Evolutionary conservation across 768 basidiomycete genomes (phyloP).

Genomic region (Hydnomerulius pinastri): DNA sequence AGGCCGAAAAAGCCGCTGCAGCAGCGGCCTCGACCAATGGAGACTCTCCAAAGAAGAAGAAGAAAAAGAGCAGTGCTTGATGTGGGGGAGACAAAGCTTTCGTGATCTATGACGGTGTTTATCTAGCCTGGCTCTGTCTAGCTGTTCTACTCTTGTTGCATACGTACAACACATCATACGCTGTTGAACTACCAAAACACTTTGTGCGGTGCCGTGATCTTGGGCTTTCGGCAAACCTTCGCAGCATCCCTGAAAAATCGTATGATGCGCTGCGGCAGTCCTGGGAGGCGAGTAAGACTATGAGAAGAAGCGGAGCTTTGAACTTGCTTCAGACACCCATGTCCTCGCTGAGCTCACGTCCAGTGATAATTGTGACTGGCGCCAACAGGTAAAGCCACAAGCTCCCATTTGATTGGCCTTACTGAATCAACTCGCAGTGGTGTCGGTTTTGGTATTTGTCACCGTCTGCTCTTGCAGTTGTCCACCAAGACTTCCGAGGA

Average conservation of each 20-base stretch:
- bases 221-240: too few relatives aligned
- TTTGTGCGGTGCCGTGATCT: background rate
- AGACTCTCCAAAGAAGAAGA: conserved; percentile 47
- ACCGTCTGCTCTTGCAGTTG: conserved; percentile 72
- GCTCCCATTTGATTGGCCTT: background rate
- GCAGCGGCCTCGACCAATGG: conserved; percentile 39
- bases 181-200: background rate
- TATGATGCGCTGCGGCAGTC: too few relatives aligned
- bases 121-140: background rate
- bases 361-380: conserved; percentile 67
- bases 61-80: conserved; percentile 37
- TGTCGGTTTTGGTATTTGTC: conserved; percentile 81
- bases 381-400: conserved; percentile 60
- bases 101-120: conserved; percentile 1
- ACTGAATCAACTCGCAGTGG: conserved; percentile 49
- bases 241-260: too few relatives aligned
- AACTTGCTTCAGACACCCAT: conserved; percentile 22
- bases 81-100: conserved; percentile 26
- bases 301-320: too few relatives aligned
- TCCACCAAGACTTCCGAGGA: conserved; percentile 53
- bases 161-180: background rate
- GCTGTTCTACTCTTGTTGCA: conserved; percentile 3
- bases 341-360: conserved; percentile 31
- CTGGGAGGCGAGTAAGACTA: too few relatives aligned
- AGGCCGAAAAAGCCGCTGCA: conserved; percentile 72